Evolutionary conservation across 768 basidiomycete species (phyloP).

Genomic region (Hemileccinum impolitum): DNA sequence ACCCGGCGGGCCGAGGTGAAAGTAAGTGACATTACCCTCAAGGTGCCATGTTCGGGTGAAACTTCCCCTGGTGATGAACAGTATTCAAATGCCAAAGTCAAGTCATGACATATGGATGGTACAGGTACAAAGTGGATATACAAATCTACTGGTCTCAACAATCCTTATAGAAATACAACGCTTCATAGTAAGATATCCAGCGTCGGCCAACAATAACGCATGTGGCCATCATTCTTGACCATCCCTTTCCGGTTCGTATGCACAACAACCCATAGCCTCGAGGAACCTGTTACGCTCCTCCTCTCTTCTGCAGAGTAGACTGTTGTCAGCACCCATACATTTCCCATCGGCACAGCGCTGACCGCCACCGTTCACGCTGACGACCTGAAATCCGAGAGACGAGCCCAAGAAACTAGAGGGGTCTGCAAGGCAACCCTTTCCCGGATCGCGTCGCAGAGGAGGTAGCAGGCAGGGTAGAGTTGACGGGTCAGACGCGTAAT

Average conservation of each 20-base stretch:
- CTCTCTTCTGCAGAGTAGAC: slow-evolving; percentile 39
- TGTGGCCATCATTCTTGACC: neutral
- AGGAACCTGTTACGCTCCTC: slow-evolving; percentile 45
- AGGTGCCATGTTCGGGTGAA: no score
- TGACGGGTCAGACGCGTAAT: slow-evolving; percentile 45
- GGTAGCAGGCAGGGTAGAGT: slow-evolving; percentile 49
- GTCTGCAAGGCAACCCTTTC: slow-evolving; percentile 19
- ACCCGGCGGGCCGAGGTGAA: no score
- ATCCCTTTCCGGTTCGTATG: slow-evolving; percentile 38
- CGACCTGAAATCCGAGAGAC: slow-evolving; percentile 8
- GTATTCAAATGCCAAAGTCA: no score
- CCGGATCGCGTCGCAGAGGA: slow-evolving; percentile 22
- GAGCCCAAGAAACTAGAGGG: slow-evolving; percentile 17
- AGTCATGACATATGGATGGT: no score
- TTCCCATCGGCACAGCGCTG: slow-evolving; percentile 34
- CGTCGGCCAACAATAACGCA: neutral
- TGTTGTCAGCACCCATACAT: slow-evolving; percentile 39
- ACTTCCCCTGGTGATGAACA: no score
- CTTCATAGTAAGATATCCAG: neutral
- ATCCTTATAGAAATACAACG: no score
- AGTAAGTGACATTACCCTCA: no score
- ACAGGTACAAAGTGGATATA: no score
- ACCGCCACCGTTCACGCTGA: slow-evolving; percentile 9
- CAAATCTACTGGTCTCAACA: no score
- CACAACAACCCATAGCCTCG: slow-evolving; percentile 41